Conservation (phyloP, 75 land plant genomes). For the Cryptomeria japonica region DNA sequence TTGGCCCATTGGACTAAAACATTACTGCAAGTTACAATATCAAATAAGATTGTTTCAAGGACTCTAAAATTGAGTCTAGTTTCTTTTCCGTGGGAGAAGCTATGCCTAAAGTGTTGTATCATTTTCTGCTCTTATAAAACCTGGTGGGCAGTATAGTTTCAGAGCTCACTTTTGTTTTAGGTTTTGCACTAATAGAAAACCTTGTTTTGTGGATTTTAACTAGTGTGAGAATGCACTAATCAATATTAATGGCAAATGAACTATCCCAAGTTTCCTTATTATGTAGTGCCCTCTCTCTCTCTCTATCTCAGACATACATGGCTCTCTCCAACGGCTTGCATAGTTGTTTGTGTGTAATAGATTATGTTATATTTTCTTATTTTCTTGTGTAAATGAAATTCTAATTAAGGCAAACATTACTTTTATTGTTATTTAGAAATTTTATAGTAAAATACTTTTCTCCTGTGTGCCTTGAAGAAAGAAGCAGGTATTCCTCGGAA, state of each 20-base stretch:
- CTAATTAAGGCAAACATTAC: not conserved
- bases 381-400: not conserved
- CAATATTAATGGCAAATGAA: not conserved
- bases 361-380: not conserved
- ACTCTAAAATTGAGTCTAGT: not conserved
- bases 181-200: not conserved
- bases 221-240: not conserved
- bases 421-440: not conserved
- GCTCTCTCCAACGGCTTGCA: not conserved
- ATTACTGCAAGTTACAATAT: not conserved
- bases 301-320: not conserved
- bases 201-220: not conserved
- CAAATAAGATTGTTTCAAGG: not conserved
- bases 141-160: not conserved
- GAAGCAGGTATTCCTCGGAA: conserved; percentile 83
- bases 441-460: not conserved
- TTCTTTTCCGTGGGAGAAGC: not conserved
- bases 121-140: not conserved
- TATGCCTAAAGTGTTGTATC: not conserved
- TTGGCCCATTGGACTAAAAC: not conserved
- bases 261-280: not conserved
- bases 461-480: conserved; percentile 56
- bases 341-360: not conserved
- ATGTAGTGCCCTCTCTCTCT: not conserved
- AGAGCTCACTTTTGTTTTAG: not conserved